A percentile compares a stretch with the other conserved stretches of the same genome.
Evolutionary conservation across 495 filamentous ascomycete species (phyloP).

Genomic region (Aspergillus nanangensis): DNA sequence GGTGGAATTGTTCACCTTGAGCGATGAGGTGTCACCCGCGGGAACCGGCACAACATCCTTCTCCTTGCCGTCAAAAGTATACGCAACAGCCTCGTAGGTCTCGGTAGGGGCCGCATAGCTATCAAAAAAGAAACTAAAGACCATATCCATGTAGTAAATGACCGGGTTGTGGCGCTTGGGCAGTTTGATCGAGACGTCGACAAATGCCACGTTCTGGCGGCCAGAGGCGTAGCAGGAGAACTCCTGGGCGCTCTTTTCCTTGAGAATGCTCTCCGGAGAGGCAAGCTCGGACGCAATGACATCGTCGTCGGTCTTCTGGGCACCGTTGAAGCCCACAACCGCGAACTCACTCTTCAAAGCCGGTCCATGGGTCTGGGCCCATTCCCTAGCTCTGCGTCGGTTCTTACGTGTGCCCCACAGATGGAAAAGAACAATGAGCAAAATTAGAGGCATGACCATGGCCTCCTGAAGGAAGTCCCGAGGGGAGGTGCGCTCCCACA

Average conservation of each 20-base stretch:
- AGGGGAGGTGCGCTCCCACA: constrained; percentile 82
- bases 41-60: constrained; percentile 64
- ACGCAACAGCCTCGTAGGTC: constrained; percentile 65
- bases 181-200: constrained; percentile 78
- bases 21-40: constrained; percentile 36
- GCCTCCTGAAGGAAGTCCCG: constrained; percentile 85
- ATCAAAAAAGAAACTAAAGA: constrained; percentile 75
- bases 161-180: constrained; percentile 89
- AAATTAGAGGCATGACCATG: constrained; percentile 69
- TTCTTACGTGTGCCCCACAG: constrained; percentile 80
- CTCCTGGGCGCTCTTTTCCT: constrained; percentile 79
- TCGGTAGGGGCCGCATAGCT: constrained; percentile 64
- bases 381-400: constrained; percentile 70
- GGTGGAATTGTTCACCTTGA: constrained; percentile 62
- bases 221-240: constrained; percentile 90
- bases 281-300: constrained; percentile 31
- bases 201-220: constrained; percentile 85
- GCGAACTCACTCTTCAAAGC: constrained; percentile 78
- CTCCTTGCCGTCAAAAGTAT: constrained; percentile 91
- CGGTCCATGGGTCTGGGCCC: constrained; percentile 71
- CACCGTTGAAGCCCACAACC: constrained; percentile 71
- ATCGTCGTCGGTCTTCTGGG: constrained; percentile 26
- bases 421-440: constrained; percentile 71
- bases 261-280: constrained; percentile 59
- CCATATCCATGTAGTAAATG: constrained; percentile 60